Percentiles rank a stretch among this genome's conserved stretches.
Conservation (phyloP, 2,329 filamentous ascomycete genomes). For the Pseudofabraea citricarpa region DNA sequence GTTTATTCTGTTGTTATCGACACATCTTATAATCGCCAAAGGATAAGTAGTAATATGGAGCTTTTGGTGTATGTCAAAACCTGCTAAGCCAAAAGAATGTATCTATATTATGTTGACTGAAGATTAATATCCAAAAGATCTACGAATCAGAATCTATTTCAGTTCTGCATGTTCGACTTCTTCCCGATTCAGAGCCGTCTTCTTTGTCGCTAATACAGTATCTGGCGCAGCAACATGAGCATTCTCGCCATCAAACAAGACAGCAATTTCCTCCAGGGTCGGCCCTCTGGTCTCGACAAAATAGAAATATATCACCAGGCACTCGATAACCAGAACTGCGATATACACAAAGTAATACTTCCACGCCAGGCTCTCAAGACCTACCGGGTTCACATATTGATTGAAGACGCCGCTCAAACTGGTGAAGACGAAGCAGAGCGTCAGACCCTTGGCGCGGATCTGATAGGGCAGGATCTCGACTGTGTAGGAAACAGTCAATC, state of each 20-base stretch:
- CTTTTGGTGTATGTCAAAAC: too few relatives aligned
- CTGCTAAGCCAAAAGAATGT: too few relatives aligned
- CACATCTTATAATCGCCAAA: too few relatives aligned
- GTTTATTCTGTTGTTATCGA: too few relatives aligned
- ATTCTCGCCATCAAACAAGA: constrained; percentile 25
- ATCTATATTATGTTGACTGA: too few relatives aligned
- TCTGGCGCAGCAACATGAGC: constrained; percentile 8
- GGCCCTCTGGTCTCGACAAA: constrained; percentile 29
- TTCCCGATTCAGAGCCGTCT: too few relatives aligned
- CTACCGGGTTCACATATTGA: constrained; percentile 20
- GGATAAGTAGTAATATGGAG: too few relatives aligned
- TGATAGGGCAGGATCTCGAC: constrained; percentile 18
- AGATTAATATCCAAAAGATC: too few relatives aligned
- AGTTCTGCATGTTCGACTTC: too few relatives aligned
- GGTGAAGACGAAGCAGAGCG: constrained; percentile 17
- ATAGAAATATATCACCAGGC: constrained; percentile 26
- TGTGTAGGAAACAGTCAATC: constrained; percentile 13
- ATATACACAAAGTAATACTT: constrained; percentile 29
- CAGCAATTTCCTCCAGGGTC: constrained; percentile 29
- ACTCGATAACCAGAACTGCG: constrained; percentile 24
- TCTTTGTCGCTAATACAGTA: background rate
- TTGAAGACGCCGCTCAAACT: constrained; percentile 15
- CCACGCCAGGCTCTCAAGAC: constrained; percentile 13
- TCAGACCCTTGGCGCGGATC: constrained; percentile 17
- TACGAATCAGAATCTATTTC: too few relatives aligned